Conservation (phyloP, 805 yeast genomes). For the Yamadazyma takamatsuzukensis region DNA sequence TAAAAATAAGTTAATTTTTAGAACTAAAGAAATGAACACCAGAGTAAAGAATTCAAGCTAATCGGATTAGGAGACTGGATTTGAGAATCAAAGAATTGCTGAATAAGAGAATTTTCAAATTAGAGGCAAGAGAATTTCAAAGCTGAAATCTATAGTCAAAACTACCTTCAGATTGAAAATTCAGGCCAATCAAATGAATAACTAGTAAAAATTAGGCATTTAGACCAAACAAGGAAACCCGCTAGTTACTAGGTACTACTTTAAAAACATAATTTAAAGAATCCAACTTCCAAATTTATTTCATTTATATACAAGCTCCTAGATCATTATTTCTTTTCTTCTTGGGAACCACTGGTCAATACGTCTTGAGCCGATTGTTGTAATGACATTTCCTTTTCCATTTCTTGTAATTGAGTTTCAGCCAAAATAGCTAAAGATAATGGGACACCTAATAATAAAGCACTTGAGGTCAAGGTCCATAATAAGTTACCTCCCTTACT, state of each 20-base stretch:
- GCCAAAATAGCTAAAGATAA: constrained; percentile 82
- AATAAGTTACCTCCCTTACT: constrained; percentile 68
- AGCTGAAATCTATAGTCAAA: too few relatives aligned
- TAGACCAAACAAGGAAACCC: background rate
- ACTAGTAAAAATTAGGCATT: too few relatives aligned
- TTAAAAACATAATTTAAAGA: background rate
- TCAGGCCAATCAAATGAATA: too few relatives aligned
- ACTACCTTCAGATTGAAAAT: too few relatives aligned
- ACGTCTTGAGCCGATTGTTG: constrained; percentile 77
- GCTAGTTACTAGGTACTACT: background rate
- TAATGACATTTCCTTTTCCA: constrained; percentile 86
- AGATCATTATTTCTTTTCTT: constrained; percentile 21
- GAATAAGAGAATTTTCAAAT: too few relatives aligned
- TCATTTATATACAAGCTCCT: constrained; percentile 13
- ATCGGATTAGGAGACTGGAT: too few relatives aligned
- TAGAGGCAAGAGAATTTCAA: too few relatives aligned
- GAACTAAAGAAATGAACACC: too few relatives aligned
- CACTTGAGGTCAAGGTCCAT: constrained; percentile 84
- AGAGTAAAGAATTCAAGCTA: too few relatives aligned
- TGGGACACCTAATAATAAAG: constrained; percentile 88
- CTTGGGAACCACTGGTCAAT: constrained; percentile 63
- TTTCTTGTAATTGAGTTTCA: constrained; percentile 90
- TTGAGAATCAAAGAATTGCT: too few relatives aligned
- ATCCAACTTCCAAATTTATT: too few relatives aligned
- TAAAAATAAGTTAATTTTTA: too few relatives aligned